Conservation (phyloP, 768 basidiomycete genomes). For the Pholiota molesta region DNA sequence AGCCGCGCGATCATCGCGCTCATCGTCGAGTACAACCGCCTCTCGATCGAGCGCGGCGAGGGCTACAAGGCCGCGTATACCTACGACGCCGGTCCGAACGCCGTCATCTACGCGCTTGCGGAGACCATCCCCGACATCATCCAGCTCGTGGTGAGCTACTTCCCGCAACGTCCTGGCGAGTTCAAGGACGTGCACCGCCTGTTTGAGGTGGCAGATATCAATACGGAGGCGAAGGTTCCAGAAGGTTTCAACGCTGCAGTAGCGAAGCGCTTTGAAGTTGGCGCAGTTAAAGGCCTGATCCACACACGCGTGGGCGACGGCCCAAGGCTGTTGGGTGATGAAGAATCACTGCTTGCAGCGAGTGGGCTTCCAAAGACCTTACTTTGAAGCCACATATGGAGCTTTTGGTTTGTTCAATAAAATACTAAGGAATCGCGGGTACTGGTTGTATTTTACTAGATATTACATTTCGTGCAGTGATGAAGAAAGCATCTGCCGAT, state of each 20-base stretch:
- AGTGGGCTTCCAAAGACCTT: constrained; percentile 72
- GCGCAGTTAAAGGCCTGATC: constrained; percentile 87
- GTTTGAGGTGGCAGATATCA: constrained; percentile 48
- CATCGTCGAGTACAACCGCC: constrained; percentile 91
- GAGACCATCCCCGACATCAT: constrained; percentile 81
- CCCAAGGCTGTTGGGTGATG: constrained; percentile 65
- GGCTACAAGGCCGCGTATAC: constrained; percentile 92
- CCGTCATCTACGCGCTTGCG: constrained; percentile 89
- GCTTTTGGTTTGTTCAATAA: not conserved
- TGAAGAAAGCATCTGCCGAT: not conserved
- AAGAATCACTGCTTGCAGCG: constrained; percentile 65
- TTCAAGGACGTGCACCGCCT: constrained; percentile 80
- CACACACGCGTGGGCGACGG: constrained; percentile 94
- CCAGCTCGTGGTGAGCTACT: constrained; percentile 76
- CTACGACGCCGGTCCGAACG: constrained; percentile 99
- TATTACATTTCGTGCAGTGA: not conserved
- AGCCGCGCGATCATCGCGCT: constrained; percentile 90
- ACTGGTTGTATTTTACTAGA: not conserved
- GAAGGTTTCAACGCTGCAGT: constrained; percentile 81
- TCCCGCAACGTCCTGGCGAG: constrained; percentile 72
- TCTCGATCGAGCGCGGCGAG: constrained; percentile 54
- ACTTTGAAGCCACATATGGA: constrained; percentile 26
- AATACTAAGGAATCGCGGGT: not conserved
- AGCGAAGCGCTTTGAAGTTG: constrained; percentile 70
- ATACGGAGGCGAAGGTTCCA: constrained; percentile 50